Base-by-base conservation (phyloP, 495 filamentous ascomycete species). In the Hypoxylon lienhwacheense region DNA sequence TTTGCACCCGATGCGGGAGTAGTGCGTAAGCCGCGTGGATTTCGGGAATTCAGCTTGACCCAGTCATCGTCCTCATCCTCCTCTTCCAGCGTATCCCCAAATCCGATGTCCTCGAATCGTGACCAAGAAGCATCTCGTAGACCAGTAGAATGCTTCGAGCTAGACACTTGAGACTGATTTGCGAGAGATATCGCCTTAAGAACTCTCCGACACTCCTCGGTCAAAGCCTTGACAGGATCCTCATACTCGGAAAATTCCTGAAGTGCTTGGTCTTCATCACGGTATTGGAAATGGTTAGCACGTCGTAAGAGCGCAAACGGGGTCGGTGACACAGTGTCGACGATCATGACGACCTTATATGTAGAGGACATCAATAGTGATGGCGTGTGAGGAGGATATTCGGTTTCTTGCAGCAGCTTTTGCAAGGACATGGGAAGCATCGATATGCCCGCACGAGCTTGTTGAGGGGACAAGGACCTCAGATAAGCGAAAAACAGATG, bases 401-500 rank as follows among this genome's bases (percentile, higher is more conserved):
- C 91, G 41, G 93, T 96, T 44, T 92, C 90, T 62, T 92, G 84
- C 37, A 97, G 80, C 5, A 98, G 78, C 35, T 89, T 85, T 69
- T 96, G 90, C 33, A 98, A 76, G 28, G 95, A 95, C 61, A 91
- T 86, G 12, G 93, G 95, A 12, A 98, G 74, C 34, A 85, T 77
- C 1, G 90, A 87, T 42, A 97, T 95, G 29, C 83, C 86, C 59
- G 80, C 87, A 47, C 85, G 76, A 28, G 81, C 68, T 24, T 84
- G 80, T 47, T 93, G 87, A 25, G 95, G 92, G 0, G 91, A 84
- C 28, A 95, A 74, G 1, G 90, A 96, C 33, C 93, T 86, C 26
- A 98, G 79, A 66, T 97, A 98, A 36, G 93, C 95, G 66, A 98
- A 98, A 76, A 98, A 98, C 12, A 98, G 70, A 72, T 98, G 93